These are phyloP conservation scores for Pseudomassariella vexata DNA, from an alignment of 2,329 filamentous ascomycete genomes.

Conservation along the genomic window DNA sequence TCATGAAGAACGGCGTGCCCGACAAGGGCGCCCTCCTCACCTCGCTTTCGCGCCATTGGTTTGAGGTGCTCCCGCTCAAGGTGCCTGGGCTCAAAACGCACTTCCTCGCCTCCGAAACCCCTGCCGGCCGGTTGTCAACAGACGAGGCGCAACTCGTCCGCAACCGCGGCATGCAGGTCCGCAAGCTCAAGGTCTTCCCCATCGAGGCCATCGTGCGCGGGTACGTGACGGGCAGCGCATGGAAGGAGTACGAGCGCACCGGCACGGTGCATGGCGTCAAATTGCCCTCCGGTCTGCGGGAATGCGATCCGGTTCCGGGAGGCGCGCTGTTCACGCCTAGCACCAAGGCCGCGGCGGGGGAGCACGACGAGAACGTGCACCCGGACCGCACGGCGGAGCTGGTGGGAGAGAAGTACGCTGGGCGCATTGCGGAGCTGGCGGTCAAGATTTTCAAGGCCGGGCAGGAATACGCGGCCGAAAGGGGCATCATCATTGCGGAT, in stretches of 20 bases:
- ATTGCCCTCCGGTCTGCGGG: constrained; percentile 61
- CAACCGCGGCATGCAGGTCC: constrained; percentile 71
- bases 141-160: constrained; percentile 47
- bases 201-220: constrained; percentile 67
- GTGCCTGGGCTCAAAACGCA: constrained; percentile 46
- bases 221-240: constrained; percentile 82
- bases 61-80: constrained; percentile 37
- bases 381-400: constrained; percentile 59
- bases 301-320: constrained; percentile 62
- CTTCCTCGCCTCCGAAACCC: constrained; percentile 34
- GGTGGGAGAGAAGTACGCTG: constrained; percentile 59
- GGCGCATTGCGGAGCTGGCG: constrained; percentile 58
- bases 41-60: constrained; percentile 45
- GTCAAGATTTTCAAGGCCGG: constrained; percentile 59
- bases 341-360: constrained; percentile 76
- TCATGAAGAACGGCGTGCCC: constrained; percentile 62
- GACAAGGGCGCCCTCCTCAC: constrained; percentile 49
- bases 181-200: constrained; percentile 67
- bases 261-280: constrained; percentile 77
- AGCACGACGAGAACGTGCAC: constrained; percentile 81
- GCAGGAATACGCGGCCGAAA: constrained; percentile 55
- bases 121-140: constrained; percentile 23
- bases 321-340: constrained; percentile 69
- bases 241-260: constrained; percentile 65
- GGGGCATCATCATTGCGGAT: constrained; percentile 69